Base-by-base conservation (phyloP, 768 basidiomycete genomes). In the Atractiella rhizophila region DNA sequence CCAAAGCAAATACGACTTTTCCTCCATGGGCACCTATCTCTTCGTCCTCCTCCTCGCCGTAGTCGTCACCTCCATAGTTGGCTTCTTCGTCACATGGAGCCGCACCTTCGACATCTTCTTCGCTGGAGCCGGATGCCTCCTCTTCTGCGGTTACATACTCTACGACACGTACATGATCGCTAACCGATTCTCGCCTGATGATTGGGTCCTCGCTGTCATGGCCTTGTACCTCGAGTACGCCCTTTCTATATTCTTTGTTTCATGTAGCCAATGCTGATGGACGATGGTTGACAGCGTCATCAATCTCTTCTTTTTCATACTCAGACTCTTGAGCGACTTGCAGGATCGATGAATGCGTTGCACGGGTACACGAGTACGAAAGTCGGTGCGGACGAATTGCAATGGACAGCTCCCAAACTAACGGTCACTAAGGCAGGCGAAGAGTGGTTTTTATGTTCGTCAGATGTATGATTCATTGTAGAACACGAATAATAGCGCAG, bases 101-200 rank as follows among this genome's bases (percentile, higher is more conserved):
- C 65, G 64, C 42, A 80, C 76, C 3, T 65, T 77, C 62, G 82
- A 94, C 52, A 65, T 94, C 41, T 78, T 42, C 19, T 42, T 47
- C 20, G 46, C 45, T 13, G 44, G 34, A 1, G 4, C 35, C 13
- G 53, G 53, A 1, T 34, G 36, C 23, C 31, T 51, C 24, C 33
- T 54, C 13, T 48, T 45, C 35, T 44, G 32, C 20, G 40, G 15
- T 4, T 48, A 40, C 39, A 44, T 53, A 30, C 31, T 85, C 50
- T 85, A 75, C 54, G 82, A 86, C 58, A 94, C 88, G 2, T 83
- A 76, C 57, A 57, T 71, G 48, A 86, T 96, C 65, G 82, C 79
- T 62, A 74, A 73, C 52, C 71, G 72, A 44, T 63, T 91, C 16
- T 80, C 77, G 2, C 81, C 83, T 4, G 91, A 98, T 49, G 91